These are phyloP conservation scores for Coniochaeta sp. DNA, from an alignment of 2,329 filamentous ascomycete species.

Conservation along the genomic window DNA sequence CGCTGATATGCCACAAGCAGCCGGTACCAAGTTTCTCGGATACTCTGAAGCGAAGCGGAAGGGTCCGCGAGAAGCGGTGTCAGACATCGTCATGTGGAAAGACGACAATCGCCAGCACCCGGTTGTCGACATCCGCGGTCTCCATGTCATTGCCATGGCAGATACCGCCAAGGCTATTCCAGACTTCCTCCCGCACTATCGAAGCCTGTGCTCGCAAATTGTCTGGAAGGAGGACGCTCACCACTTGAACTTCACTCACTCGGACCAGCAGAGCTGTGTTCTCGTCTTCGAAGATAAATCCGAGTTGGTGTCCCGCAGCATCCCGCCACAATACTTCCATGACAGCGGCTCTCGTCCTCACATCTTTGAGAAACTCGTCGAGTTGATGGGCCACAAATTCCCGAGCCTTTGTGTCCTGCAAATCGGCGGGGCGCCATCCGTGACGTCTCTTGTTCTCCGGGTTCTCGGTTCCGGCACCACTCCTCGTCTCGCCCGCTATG, in stretches of 20 bases:
- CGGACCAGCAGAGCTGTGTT: too few relatives aligned
- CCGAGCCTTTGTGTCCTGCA: slow-evolving; percentile 31
- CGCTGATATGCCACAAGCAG: slow-evolving; percentile 21
- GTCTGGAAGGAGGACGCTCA: slow-evolving; percentile 32
- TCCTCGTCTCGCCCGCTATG: slow-evolving; percentile 1
- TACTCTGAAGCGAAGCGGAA: slow-evolving; percentile 17
- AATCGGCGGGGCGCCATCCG: slow-evolving; percentile 19
- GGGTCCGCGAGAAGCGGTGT: slow-evolving; percentile 25
- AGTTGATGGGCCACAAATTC: slow-evolving; percentile 29
- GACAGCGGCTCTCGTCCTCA: neutral
- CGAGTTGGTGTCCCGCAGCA: too few relatives aligned
- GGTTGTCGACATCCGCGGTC: slow-evolving; percentile 35
- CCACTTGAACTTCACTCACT: too few relatives aligned
- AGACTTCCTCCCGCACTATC: slow-evolving; percentile 39
- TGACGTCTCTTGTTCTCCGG: slow-evolving; percentile 3
- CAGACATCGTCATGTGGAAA: slow-evolving; percentile 36
- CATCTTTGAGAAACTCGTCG: slow-evolving; percentile 15
- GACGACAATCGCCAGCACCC: slow-evolving; percentile 18
- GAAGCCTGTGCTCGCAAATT: slow-evolving; percentile 40
- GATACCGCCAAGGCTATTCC: slow-evolving; percentile 14
- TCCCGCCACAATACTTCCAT: too few relatives aligned
- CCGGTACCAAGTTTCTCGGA: slow-evolving; percentile 29
- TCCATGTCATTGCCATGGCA: slow-evolving; percentile 33
- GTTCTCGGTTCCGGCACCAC: neutral
- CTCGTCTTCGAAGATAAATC: too few relatives aligned